phyloP scores from a whole-genome alignment of 495 filamentous ascomycete species.

The Parmelia sp. region DNA sequence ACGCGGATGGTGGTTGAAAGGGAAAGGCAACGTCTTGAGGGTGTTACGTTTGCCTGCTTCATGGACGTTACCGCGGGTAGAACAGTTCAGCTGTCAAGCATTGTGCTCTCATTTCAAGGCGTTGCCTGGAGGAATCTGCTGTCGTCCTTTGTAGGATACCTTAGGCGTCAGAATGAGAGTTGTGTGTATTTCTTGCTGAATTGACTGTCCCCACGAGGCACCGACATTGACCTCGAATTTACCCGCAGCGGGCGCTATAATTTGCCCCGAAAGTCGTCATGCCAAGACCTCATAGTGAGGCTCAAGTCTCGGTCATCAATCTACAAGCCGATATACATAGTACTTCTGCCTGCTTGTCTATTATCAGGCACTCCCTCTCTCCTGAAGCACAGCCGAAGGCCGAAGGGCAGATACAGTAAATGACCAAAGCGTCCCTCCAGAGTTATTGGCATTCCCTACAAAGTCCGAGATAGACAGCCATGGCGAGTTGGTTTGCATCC shows the following conservation, averaged over 20 bases:
- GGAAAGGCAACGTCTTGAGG: background rate
- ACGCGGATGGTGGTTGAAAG: background rate
- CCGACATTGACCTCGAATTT: background rate
- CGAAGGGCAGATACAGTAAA: too few species aligned
- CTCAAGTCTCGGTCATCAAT: background rate
- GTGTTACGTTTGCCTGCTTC: background rate
- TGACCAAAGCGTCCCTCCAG: background rate
- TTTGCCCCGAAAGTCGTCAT: slow-evolving; percentile 11
- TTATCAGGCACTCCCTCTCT: background rate
- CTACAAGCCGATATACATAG: background rate
- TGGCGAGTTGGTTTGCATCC: slow-evolving; percentile 89
- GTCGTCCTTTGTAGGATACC: background rate
- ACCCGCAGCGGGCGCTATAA: slow-evolving; percentile 8
- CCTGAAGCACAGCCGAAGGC: too few species aligned
- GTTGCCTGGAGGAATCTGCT: background rate
- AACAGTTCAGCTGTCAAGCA: background rate
- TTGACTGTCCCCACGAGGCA: background rate
- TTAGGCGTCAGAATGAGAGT: background rate
- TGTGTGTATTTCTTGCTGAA: background rate
- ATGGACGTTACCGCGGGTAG: background rate
- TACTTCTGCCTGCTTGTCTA: slow-evolving; percentile 1
- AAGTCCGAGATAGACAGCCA: slow-evolving; percentile 38
- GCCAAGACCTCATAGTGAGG: slow-evolving; percentile 14
- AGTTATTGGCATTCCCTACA: background rate
- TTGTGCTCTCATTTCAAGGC: background rate